phyloP scores from a whole-genome alignment of 495 filamentous ascomycete genomes.

The Cercophora sp. region DNA sequence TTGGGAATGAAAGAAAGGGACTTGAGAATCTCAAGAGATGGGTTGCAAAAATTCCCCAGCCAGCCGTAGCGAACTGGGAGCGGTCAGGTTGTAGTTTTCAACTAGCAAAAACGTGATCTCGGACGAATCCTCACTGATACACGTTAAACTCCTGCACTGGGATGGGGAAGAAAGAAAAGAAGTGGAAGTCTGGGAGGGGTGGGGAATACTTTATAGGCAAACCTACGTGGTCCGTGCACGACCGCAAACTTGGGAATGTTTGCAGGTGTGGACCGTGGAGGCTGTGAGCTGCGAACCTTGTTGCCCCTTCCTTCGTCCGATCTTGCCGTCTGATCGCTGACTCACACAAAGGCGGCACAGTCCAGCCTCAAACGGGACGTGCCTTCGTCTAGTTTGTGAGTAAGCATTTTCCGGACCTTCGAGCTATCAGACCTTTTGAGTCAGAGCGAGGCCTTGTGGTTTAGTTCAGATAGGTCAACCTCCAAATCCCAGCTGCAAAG shows the following conservation, averaged over 20 bases:
- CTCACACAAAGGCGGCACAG: too few relatives aligned
- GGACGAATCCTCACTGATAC: slow-evolving; percentile 54
- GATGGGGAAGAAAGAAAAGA: slow-evolving; percentile 26
- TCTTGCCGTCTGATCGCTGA: too few relatives aligned
- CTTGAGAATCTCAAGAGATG: slow-evolving; percentile 12
- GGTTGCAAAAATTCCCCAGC: slow-evolving; percentile 28
- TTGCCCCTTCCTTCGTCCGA: too few relatives aligned
- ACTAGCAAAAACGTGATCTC: slow-evolving; percentile 56
- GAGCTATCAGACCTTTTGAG: too few relatives aligned
- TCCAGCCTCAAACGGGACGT: too few relatives aligned
- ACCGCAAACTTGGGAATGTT: slow-evolving; percentile 13
- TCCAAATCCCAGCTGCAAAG: too few relatives aligned
- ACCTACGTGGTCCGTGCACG: slow-evolving; percentile 20
- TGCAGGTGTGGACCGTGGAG: too few relatives aligned
- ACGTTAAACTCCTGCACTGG: slow-evolving; percentile 45
- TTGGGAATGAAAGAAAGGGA: slow-evolving; percentile 21
- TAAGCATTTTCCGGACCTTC: too few relatives aligned
- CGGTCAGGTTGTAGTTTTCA: slow-evolving; percentile 55
- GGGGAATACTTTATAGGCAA: slow-evolving; percentile 10
- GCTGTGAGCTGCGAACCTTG: too few relatives aligned
- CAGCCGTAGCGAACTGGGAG: slow-evolving; percentile 28
- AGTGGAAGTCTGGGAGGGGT: slow-evolving; percentile 1
- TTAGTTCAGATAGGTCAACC: too few relatives aligned
- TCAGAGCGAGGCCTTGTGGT: too few relatives aligned
- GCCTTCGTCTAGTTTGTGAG: too few relatives aligned